Base-by-base conservation (phyloP, 192 early-diverging fungal species). In the Helicostylum pulchrum region DNA sequence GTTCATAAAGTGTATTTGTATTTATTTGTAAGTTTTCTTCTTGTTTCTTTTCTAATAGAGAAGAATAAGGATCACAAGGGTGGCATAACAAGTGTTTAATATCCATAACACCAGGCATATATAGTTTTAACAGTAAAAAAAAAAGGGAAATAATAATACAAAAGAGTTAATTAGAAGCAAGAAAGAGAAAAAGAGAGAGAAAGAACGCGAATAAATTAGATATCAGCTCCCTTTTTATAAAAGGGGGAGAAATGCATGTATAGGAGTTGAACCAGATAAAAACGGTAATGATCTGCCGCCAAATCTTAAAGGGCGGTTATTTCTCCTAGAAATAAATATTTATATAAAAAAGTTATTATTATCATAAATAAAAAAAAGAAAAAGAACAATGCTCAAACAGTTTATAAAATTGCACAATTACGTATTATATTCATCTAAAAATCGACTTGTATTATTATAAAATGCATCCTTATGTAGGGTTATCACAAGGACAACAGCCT, bases 11-110 rank as follows among this genome's bases (percentile, higher is more conserved):
- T 48, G 3, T 14, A 48, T 17, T 17, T 14, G 12, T 48, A 15
- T 48, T 48, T 48, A 19, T 48, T 15, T 14, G 17, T 48, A 48
- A 12, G 17, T 48, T 19, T 15, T 12, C 14, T 1, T 48, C 46
- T 19, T 17, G 12, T 15, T 17, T 48, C 12, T 48, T 19, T 48
- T 48, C 46, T 17, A 17, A 48, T 48, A 48, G 46, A 48, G 46
- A 39, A 39, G 53, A 31, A 36, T 55, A 55, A 34, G 54, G 54
- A 12, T 56, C 54, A 56, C 32, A 23, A 30, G 57, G 57, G 12
- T 45, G 21, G 21, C 57, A 59, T 59, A 59, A 2, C 2, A 59
- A 44, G 19, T 59, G 43, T 12, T 59, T 59, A 17, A 59, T 59
- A 59, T 59, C 43, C 57, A 59, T 59, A 26, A 45, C 57, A 45